Conservation (phyloP, 345 rosid genomes). For the Eucalyptus curtisii region DNA sequence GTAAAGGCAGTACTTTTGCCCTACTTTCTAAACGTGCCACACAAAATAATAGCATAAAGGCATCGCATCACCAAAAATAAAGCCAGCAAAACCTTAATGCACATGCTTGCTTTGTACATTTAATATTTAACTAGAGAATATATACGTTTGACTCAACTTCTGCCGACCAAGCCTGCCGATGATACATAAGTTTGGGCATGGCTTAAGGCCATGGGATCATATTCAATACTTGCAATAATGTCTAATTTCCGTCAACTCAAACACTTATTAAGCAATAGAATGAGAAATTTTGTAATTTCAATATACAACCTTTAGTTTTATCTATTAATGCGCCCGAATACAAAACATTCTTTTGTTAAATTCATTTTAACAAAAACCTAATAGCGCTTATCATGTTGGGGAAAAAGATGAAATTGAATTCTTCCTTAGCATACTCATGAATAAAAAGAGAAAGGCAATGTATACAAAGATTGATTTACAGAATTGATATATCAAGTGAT, state of each 20-base stretch:
- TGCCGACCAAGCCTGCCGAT: background rate
- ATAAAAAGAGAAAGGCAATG: background rate
- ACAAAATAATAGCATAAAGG: background rate
- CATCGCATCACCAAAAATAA: background rate
- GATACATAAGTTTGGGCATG: background rate
- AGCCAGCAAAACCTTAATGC: background rate
- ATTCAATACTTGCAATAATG: background rate
- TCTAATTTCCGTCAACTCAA: background rate
- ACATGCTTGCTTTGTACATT: background rate
- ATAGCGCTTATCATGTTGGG: background rate
- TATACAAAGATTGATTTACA: background rate
- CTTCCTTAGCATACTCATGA: background rate
- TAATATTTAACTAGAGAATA: background rate
- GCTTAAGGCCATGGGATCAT: background rate
- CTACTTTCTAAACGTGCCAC: background rate
- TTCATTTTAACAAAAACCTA: background rate
- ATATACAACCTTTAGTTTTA: background rate
- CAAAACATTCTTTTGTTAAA: background rate
- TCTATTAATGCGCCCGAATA: background rate
- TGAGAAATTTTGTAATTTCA: background rate
- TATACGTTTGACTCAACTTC: background rate
- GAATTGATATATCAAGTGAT: background rate
- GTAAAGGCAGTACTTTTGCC: background rate
- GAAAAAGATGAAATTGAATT: background rate
- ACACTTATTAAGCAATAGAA: background rate